Percentiles rank a stretch among this genome's conserved stretches.
These are phyloP conservation scores for Porphyrellus cyaneotinctus DNA, from an alignment of 768 basidiomycete genomes.

Conservation along the genomic window DNA sequence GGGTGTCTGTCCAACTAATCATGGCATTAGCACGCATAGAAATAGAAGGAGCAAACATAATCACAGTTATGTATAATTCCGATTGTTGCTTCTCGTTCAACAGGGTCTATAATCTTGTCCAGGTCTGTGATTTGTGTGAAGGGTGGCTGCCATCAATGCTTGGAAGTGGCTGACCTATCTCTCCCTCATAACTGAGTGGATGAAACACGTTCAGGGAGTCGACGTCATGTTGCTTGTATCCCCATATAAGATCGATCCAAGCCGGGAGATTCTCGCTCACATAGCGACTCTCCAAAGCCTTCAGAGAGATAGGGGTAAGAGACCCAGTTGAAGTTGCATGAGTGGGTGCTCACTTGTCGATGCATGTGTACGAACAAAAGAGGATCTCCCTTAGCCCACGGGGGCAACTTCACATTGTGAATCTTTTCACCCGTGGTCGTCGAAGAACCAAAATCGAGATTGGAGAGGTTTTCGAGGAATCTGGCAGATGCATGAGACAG, in stretches of 20 bases:
- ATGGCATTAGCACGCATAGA: not conserved
- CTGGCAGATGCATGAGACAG: conserved; percentile 34
- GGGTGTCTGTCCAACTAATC: conserved; percentile 85
- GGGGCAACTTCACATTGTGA: conserved; percentile 83
- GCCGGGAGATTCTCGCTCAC: conserved; percentile 79
- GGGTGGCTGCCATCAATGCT: not conserved
- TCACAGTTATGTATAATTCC: conserved; percentile 94
- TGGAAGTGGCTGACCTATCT: conserved; percentile 52
- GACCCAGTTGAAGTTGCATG: not conserved
- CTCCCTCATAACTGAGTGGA: conserved; percentile 89
- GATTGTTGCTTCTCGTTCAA: conserved; percentile 88
- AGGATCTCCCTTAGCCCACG: conserved; percentile 85
- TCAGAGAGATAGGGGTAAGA: not conserved
- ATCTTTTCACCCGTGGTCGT: conserved; percentile 75
- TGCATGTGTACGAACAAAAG: conserved; percentile 77
- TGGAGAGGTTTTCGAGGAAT: conserved; percentile 77
- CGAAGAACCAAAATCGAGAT: conserved; percentile 74
- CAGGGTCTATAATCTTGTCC: conserved; percentile 78
- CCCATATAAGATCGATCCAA: conserved; percentile 97
- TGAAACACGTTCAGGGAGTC: conserved; percentile 83
- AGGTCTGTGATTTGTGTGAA: conserved; percentile 49
- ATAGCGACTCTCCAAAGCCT: conserved; percentile 86
- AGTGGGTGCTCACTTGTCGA: conserved; percentile 50
- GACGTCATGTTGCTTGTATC: conserved; percentile 75
- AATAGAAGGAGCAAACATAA: conserved; percentile 13